phyloP scores from a whole-genome alignment of 2,329 filamentous ascomycete species.

The Alternaria gansuensis region DNA sequence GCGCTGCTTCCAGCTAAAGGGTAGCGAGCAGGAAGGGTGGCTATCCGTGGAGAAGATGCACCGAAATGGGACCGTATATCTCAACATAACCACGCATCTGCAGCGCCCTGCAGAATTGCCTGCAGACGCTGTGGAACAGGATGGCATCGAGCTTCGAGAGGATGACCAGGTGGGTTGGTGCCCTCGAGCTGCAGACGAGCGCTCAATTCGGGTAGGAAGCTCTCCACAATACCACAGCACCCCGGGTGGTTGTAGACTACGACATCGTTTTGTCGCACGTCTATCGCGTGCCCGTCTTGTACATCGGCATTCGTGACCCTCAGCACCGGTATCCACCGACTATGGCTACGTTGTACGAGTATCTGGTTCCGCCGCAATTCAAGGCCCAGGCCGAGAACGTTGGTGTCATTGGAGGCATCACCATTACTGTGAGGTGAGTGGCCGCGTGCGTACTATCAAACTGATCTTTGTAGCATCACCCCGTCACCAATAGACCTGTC shows the following conservation, averaged over 20 bases:
- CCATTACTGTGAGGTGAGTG: conserved; percentile 43
- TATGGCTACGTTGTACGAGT: conserved; percentile 47
- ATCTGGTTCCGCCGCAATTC: conserved; percentile 50
- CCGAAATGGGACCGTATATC: conserved; percentile 23
- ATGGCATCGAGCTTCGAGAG: conserved; percentile 22
- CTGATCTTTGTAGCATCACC: conserved; percentile 72
- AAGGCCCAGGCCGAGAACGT: conserved; percentile 44
- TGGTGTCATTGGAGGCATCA: conserved; percentile 54
- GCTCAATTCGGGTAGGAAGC: conserved; percentile 26
- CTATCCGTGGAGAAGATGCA: conserved; percentile 31
- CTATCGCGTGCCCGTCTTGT: conserved; percentile 59
- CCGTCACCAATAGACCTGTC: conserved; percentile 75
- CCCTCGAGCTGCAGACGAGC: neutral
- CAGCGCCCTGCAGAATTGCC: neutral
- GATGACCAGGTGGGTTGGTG: conserved; percentile 31
- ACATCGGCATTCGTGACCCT: conserved; percentile 48
- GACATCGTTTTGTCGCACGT: conserved; percentile 56
- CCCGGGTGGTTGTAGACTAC: conserved; percentile 42
- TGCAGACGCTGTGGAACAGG: conserved; percentile 7
- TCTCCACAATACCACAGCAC: conserved; percentile 9
- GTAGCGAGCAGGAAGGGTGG: conserved; percentile 36
- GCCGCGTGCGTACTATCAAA: neutral
- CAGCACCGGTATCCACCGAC: conserved; percentile 42
- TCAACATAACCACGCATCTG: conserved; percentile 38
- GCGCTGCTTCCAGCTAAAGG: conserved; percentile 24